These are phyloP conservation scores for Euclidium syriacum DNA, from an alignment of 345 rosid species.

Conservation along the genomic window DNA sequence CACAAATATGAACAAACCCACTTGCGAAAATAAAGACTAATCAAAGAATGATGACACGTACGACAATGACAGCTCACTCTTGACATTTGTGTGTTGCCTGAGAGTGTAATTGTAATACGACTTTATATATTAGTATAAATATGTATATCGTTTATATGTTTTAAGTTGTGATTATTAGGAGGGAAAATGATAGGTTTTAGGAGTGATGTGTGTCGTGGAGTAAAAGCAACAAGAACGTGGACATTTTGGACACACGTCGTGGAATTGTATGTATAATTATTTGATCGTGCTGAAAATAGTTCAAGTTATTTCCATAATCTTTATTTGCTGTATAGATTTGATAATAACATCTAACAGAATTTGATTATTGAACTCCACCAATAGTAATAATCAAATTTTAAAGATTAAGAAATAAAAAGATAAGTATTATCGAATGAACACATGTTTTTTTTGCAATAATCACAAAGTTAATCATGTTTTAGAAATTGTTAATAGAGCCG, in stretches of 20 bases:
- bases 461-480: no score
- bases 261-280: not conserved
- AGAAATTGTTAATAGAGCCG: no score
- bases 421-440: no score
- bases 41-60: not conserved
- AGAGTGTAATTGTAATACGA: not conserved
- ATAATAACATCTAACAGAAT: conserved; percentile 11
- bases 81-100: not conserved
- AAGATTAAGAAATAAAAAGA: no score
- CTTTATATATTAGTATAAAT: not conserved
- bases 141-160: not conserved
- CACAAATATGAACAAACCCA: not conserved
- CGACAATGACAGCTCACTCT: conserved; percentile 13
- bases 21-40: not conserved
- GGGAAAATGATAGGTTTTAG: not conserved
- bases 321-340: not conserved
- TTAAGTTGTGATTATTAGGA: not conserved
- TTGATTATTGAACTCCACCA: not conserved
- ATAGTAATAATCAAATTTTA: not conserved
- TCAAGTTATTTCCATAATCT: not conserved
- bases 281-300: not conserved
- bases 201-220: conserved; percentile 15
- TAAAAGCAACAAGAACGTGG: conserved; percentile 18
- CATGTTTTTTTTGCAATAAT: no score
- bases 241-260: conserved; percentile 16